Evolutionary conservation across 495 filamentous ascomycete species (phyloP).

Genomic region (Poronia punctata): DNA sequence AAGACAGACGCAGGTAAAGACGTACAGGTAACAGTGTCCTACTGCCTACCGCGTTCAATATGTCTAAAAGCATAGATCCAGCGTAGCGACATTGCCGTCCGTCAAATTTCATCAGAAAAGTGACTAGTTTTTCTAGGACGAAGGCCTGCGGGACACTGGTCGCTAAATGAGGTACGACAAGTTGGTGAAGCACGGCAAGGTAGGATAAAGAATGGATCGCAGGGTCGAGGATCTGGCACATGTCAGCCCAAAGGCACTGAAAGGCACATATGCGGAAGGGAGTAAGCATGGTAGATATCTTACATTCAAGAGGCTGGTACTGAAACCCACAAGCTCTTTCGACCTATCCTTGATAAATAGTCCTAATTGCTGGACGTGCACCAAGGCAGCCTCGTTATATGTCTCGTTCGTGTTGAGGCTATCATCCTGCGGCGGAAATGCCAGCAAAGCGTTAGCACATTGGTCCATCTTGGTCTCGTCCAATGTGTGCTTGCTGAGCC

Average conservation of each 20-base stretch:
- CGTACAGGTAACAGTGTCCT: constrained; percentile 33
- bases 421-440: constrained; percentile 29
- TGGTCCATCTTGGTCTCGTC: constrained; percentile 28
- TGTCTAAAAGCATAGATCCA: constrained; percentile 19
- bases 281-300: not conserved
- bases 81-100: constrained; percentile 39
- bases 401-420: constrained; percentile 11
- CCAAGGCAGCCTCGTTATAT: constrained; percentile 23
- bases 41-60: constrained; percentile 23
- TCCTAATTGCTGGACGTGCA: constrained; percentile 26
- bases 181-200: constrained; percentile 29
- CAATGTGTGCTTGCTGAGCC: not conserved
- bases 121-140: constrained; percentile 28
- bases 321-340: constrained; percentile 10
- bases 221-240: constrained; percentile 30
- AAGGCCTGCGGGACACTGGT: constrained; percentile 13
- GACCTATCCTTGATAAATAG: constrained; percentile 24
- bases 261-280: not conserved
- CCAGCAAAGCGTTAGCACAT: constrained; percentile 28
- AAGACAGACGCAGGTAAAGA: not conserved
- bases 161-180: constrained; percentile 15
- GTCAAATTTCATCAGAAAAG: constrained; percentile 40
- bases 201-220: constrained; percentile 37
- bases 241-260: constrained; percentile 8
- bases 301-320: constrained; percentile 28